Evolutionary conservation across 257 asterid species (phyloP).

Genomic region (Marsdenia floribunda): DNA sequence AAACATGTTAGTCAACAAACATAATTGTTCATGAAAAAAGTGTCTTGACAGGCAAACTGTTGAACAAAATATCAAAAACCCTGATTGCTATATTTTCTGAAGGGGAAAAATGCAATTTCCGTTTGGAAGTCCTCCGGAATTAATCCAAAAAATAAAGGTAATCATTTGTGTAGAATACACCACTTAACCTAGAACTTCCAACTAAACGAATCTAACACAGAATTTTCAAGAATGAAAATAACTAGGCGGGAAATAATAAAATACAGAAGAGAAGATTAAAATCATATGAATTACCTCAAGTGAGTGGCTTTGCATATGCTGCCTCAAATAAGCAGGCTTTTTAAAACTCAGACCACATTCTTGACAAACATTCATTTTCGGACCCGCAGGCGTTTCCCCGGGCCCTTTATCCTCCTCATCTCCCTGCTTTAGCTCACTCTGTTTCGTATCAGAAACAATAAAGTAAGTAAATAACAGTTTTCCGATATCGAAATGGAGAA

Average conservation of each 20-base stretch:
- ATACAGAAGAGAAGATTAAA: not conserved
- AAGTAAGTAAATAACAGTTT: not conserved
- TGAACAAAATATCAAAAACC: not conserved
- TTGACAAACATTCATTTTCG: slow-evolving; percentile 47
- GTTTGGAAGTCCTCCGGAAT: not conserved
- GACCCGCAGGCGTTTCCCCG: slow-evolving; percentile 18
- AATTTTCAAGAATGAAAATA: not conserved
- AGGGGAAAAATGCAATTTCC: too few species aligned
- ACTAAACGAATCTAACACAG: not conserved
- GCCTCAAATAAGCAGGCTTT: slow-evolving; percentile 85
- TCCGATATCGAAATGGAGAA: not conserved
- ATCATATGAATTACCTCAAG: slow-evolving; percentile 41
- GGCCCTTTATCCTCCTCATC: slow-evolving; percentile 35
- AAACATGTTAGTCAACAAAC: slow-evolving; percentile 43
- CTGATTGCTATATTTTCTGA: too few species aligned
- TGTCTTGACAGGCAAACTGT: slow-evolving; percentile 1
- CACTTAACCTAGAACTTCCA: not conserved
- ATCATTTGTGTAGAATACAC: not conserved
- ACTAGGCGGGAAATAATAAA: not conserved
- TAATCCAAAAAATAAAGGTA: not conserved
- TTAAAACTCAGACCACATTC: slow-evolving; percentile 64
- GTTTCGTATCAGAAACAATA: not conserved
- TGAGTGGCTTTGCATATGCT: slow-evolving; percentile 88
- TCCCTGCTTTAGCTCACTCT: slow-evolving; percentile 23
- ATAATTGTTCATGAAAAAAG: not conserved